Conservation (phyloP, 305 asterid genomes). For the Fraxinus angustifolia region DNA sequence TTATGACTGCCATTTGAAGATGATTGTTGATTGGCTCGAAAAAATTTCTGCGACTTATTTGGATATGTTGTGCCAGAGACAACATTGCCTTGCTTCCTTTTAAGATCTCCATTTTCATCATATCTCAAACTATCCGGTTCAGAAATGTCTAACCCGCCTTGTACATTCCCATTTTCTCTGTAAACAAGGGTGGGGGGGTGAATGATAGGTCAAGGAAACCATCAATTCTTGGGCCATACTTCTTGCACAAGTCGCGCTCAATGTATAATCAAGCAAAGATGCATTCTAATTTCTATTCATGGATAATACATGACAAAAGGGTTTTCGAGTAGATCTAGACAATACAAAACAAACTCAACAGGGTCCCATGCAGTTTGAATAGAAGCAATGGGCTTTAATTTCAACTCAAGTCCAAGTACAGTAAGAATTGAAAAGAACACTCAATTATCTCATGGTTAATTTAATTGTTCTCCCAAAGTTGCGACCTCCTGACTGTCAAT, state of each 20-base stretch:
- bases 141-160: constrained; percentile 24
- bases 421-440: background rate
- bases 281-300: background rate
- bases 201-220: background rate
- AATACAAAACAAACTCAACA: background rate
- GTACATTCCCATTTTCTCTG: constrained; percentile 53
- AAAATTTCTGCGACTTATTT: constrained; percentile 37
- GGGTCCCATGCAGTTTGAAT: background rate
- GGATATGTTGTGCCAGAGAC: constrained; percentile 31
- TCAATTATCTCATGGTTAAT: background rate
- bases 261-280: background rate
- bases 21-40: constrained; percentile 27
- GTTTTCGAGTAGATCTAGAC: background rate
- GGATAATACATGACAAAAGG: background rate
- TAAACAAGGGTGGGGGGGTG: background rate
- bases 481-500: background rate
- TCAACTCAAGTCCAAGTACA: background rate
- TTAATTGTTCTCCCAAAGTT: background rate
- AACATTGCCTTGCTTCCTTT: constrained; percentile 49
- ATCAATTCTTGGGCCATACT: background rate
- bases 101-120: constrained; percentile 36
- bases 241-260: background rate
- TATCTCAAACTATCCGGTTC: constrained; percentile 31
- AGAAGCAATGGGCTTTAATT: background rate
- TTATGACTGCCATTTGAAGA: constrained; percentile 33